Evolutionary conservation across 1,284 basidiomycete species (phyloP), one percentile per base, ranked within the genome.

Genomic region (Porodaedalea pini): DNA sequence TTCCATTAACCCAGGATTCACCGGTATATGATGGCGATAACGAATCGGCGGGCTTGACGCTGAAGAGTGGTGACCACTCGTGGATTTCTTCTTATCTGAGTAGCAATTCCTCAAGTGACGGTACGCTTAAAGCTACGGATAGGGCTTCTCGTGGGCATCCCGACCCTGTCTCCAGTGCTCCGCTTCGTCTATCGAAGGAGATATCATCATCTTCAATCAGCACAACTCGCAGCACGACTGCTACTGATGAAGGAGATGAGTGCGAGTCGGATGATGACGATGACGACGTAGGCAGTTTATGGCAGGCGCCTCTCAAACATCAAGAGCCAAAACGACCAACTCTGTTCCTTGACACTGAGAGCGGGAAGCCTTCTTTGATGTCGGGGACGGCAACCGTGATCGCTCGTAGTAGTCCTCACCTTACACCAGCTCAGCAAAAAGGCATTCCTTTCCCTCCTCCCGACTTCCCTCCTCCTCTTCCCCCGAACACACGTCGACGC

Each of bases 241-340:
- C 59, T 39, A 62, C 64, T 8, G 65, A 67, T 41, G 57, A 57
- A n/a, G 57, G 48, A 23, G 57, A 60, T 48, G 61, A 67, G n/a
- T 71, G 76, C 45, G 80, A 80, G 29, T 78, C 76, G 8, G 81
- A 81, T 52, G 75, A 74, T 13, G 43, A 55, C 60, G 76, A 75
- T 21, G 70, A 70, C 29, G 77, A 75, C 31, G 73, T 66, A 48
- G 64, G 67, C 53, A 70, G 65, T 49, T 67, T 64, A 58, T 72
- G 71, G 62, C 74, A 73, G 65, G 68, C 51, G 56, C 66, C 34
- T 56, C 61, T 36, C 39, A 63, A 17, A 31, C 54, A 25, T 32
- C 59, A 44, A 36, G 62, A 31, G 61, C 43, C 37, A 23, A 49
- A 54, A 25, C 52, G 57, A 5, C 59, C 56, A 27, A 44, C 34